Base-by-base conservation (phyloP, 345 rosid species). In the Eucalyptus virginea region DNA sequence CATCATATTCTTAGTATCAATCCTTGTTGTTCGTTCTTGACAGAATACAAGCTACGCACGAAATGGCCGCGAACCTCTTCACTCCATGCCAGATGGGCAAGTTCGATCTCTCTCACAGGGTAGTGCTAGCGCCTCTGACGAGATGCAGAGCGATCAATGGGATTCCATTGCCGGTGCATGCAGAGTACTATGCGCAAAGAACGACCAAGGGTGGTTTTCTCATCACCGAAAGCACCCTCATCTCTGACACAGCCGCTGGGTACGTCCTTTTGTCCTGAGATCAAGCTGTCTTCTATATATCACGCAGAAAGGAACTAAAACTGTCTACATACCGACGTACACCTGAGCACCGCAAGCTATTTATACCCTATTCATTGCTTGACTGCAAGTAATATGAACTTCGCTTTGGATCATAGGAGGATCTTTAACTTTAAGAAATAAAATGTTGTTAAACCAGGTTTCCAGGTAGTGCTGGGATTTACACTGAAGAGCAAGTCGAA, bases 111-210 rank as follows among this genome's bases (percentile, higher is more conserved):
- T 94, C 97, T 88, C 99, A 96, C 91, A 98, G 99, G 94, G 93
- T 98, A 90, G 98, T 97, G 92, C 93, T 97, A 24, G 99, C 99
- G 62, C 99, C 99, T 16, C 86, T 97, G 98, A 95, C 97, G 17
- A 93, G 99, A 89, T 96, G 99, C 93, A 94, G 99, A 88, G 98
- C 99, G 50, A 86, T 96, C 91, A 88, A 93, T 88, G 96, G 95
- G 81, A 90, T 95, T 85, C 98, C 99, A 8, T 87, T 91, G 91
- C 92, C 94, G 50, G 99, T 94, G 24, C 90, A 95, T 89, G 95
- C 92, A 8, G 96, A 95, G 90, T 98, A 97, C 91, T 97, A 98
- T 56, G 28, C 95, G 9, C 99, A 97, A 95, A 93, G 99, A 86
- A 88, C 99, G 7, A 98, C 97, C 51, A 93, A 94, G 2, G 98